Evolutionary conservation across 441 rosid species (phyloP).

Genomic region (Erodium trifolium): DNA sequence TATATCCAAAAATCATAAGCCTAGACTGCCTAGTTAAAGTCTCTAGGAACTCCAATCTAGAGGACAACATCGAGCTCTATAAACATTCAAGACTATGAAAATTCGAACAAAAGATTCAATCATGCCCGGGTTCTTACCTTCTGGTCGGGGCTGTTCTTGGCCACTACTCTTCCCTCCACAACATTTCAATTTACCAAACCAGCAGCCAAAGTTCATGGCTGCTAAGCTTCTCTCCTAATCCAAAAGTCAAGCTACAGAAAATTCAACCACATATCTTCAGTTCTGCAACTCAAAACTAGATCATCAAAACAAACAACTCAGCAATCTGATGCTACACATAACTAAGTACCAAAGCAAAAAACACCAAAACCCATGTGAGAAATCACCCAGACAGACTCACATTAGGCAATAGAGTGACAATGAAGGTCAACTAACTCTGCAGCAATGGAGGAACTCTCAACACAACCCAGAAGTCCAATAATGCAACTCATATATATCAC

Average conservation of each 20-base stretch:
- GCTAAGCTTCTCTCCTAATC: neutral
- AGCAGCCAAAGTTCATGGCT: constrained; percentile 48
- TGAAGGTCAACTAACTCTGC: neutral
- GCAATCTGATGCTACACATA: too few species aligned
- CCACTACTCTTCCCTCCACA: constrained; percentile 29
- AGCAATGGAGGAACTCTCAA: neutral
- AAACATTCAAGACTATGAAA: neutral
- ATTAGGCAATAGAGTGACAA: neutral
- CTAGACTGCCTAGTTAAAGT: too few species aligned
- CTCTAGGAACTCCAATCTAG: neutral
- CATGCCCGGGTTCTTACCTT: constrained; percentile 35
- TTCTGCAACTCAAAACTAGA: neutral
- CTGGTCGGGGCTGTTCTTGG: constrained; percentile 28
- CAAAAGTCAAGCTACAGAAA: neutral
- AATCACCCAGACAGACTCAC: neutral
- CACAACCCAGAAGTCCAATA: neutral
- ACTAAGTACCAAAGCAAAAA: too few species aligned
- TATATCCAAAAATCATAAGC: neutral
- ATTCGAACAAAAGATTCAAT: neutral
- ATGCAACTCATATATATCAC: neutral
- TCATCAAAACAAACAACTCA: neutral
- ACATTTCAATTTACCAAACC: constrained; percentile 29
- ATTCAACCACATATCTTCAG: constrained; percentile 15
- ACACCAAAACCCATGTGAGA: too few species aligned
- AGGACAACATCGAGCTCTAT: neutral